Evolutionary conservation across 2,329 filamentous ascomycete genomes (phyloP).

Genomic region (Capronia americana): DNA sequence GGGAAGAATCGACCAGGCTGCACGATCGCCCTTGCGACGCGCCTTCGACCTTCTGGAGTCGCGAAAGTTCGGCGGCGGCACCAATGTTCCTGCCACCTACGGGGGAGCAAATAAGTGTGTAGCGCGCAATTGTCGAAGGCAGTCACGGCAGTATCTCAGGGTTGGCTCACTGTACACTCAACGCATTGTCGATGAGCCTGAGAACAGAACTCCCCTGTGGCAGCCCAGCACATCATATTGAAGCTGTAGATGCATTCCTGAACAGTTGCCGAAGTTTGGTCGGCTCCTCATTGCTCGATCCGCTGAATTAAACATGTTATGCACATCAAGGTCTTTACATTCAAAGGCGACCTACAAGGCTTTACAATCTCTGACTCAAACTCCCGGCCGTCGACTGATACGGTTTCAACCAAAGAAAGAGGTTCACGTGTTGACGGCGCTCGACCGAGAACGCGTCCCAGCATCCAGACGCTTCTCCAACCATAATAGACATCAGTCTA

Average conservation of each 20-base stretch:
- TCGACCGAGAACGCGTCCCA: slow-evolving; percentile 7
- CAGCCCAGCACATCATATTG: background rate
- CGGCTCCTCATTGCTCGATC: background rate
- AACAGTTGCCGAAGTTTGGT: background rate
- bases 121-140: background rate
- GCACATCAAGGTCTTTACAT: background rate
- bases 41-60: background rate
- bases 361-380: background rate
- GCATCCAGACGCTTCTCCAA: slow-evolving; percentile 1
- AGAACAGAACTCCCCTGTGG: background rate
- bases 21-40: background rate
- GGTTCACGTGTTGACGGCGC: background rate
- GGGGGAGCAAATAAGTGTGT: background rate
- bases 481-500: slow-evolving; percentile 16
- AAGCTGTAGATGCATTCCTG: background rate
- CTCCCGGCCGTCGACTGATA: background rate
- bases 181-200: background rate
- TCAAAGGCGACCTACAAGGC: background rate
- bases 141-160: background rate
- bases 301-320: background rate
- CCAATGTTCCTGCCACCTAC: background rate
- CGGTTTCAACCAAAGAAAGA: background rate
- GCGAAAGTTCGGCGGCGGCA: background rate
- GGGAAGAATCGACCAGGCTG: background rate
- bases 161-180: background rate